Evolutionary conservation across 2,329 filamentous ascomycete species (phyloP).

Genomic region (Trichothecium roseum): DNA sequence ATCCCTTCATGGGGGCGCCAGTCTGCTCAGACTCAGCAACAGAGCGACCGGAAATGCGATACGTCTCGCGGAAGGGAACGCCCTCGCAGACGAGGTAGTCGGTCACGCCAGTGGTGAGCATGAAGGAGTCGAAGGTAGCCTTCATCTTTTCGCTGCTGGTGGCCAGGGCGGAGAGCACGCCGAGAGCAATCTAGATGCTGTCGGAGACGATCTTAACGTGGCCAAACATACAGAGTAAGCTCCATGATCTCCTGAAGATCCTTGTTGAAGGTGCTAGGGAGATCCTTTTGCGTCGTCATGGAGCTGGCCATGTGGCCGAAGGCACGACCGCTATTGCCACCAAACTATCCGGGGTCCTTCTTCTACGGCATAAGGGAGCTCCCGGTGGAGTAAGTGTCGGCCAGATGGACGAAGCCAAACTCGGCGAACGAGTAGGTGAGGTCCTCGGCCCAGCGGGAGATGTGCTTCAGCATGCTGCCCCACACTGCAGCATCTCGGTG

Average conservation of each 20-base stretch:
- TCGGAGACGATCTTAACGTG: conserved; percentile 63
- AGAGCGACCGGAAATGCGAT: conserved; percentile 63
- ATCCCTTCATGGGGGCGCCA: conserved; percentile 55
- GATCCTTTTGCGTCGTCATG: conserved; percentile 45
- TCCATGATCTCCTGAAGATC: conserved; percentile 36
- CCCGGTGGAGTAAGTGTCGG: conserved; percentile 72
- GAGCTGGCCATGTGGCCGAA: conserved; percentile 35
- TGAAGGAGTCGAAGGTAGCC: conserved; percentile 59
- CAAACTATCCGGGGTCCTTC: conserved; percentile 51
- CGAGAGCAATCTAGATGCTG: conserved; percentile 66
- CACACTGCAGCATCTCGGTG: conserved; percentile 72
- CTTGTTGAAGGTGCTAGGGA: conserved; percentile 58
- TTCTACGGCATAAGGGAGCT: conserved; percentile 74
- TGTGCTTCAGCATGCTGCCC: conserved; percentile 65
- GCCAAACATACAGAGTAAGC: conserved; percentile 66
- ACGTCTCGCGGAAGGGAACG: conserved; percentile 64
- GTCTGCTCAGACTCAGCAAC: conserved; percentile 59
- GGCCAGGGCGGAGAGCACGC: conserved; percentile 57
- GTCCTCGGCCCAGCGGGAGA: conserved; percentile 75
- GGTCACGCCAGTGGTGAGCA: conserved; percentile 60
- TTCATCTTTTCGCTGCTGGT: conserved; percentile 61
- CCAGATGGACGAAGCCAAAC: conserved; percentile 65
- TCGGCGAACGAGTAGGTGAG: conserved; percentile 72
- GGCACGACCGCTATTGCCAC: conserved; percentile 15
- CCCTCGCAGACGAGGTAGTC: conserved; percentile 53